Base-by-base conservation (phyloP, 2,329 filamentous ascomycete genomes). In the Xylariales sp. region DNA sequence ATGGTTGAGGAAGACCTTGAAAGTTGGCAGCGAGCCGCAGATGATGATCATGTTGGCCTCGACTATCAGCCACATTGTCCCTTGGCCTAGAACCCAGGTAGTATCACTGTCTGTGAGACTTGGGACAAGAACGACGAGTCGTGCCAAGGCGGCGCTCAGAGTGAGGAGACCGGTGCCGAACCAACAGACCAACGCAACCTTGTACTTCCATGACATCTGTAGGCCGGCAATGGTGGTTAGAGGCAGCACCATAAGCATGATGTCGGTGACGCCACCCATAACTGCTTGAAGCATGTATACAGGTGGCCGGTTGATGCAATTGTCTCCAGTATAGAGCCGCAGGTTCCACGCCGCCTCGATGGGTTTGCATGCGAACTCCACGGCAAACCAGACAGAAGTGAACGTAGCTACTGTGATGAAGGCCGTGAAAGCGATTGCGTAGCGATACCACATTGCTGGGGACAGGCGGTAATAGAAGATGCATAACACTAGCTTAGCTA, bases 1-100 rank as follows among this genome's bases (percentile, higher is more conserved):
- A 86, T 67, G 82, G 82, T 11, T 32, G 45, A 47, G 27, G 32
- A 42, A 47, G n/a, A 38, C 38, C 22, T 38, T 35, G 39, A 47
- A 28, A 3, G 45, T 47, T 8, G 43, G 35, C 12, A 45, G 28
- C 14, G 33, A 35, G 22, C 39, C 42, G 36, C 45, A 47, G 27
- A 47, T 40, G 29, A 39, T 25, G 25, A 36, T 29, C 16, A 47
- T 24, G 39, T 47, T 47, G 14, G 43, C n/a, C 31, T 47, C 45
- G 12, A 41, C 45, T 11, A 42, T 5, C 38, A 47, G 41, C 45
- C 45, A 47, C 5, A 47, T 31, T 16, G 40, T 34, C 11, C 38
- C 43, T 2, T 29, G 15, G n/a, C 36, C 45, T 5, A 32, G 34
- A 19, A 33, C 38, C 45, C 43, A 47, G 1, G 42, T 21, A 16